Conservation (phyloP, 2,329 filamentous ascomycete genomes). For the Teratosphaeria zuluensis region DNA sequence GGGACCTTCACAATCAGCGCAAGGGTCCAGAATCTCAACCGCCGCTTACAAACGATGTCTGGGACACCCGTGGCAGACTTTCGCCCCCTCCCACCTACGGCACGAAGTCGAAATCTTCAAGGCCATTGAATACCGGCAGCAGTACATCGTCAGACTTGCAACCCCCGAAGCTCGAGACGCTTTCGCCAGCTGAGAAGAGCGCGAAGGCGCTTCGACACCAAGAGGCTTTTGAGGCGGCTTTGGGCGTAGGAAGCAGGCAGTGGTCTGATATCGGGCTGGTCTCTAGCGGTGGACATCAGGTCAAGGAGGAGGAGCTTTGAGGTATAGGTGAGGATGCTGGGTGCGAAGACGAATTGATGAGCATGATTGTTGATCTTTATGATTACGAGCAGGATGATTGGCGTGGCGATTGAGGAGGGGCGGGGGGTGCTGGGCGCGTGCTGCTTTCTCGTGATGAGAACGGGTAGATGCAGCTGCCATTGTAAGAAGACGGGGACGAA, state of each 20-base stretch:
- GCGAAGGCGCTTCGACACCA: slow-evolving; percentile 1
- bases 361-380: neutral
- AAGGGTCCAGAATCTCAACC: neutral
- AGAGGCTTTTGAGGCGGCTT: slow-evolving; percentile 12
- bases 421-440: neutral
- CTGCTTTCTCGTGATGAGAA: neutral
- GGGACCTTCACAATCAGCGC: neutral
- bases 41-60: neutral
- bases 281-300: slow-evolving; percentile 14
- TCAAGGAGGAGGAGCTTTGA: slow-evolving; percentile 17
- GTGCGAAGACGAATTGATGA: neutral
- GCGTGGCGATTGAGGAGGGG: neutral
- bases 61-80: neutral
- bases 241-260: slow-evolving; percentile 3
- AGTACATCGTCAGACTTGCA: neutral
- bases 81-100: neutral
- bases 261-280: slow-evolving; percentile 14
- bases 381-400: neutral
- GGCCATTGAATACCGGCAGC: neutral
- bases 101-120: neutral
- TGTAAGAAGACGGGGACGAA: no score
- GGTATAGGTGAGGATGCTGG: neutral
- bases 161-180: neutral
- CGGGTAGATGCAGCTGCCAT: no score
- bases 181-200: neutral